Evolutionary conservation across 768 basidiomycete genomes (phyloP), one percentile per base, ranked within the genome.

Genomic region (Trametes maxima): DNA sequence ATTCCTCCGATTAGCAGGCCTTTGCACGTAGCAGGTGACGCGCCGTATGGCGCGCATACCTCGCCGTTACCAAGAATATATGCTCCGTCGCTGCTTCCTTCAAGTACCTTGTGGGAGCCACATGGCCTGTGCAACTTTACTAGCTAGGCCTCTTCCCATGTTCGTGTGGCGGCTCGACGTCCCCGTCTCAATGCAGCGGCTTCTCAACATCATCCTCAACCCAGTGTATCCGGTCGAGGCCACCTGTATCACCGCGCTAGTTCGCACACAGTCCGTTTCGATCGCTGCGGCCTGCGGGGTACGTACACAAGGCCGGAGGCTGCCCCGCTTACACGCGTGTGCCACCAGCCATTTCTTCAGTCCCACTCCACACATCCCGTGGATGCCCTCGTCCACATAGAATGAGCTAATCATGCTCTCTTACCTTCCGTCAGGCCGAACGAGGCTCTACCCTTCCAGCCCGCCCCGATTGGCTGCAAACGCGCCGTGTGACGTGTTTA

Each of bases 291-390:
- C 19, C 54, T 55, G 43, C 43, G 43, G 43, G 21, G 28, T 14
- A n/a, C 43, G 54, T 21, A 17, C 40, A 47, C 13, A 40, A 45
- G 54, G 14, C 54, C 45, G 21, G 28, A 51, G 19, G 19, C 54
- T 11, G 21, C 16, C 54, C 43, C 19, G 54, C 48, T 50, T 8
- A 58, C 57, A 28, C 42, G 22, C 42, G 57, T 50, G 48, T 37
- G 25, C 48, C 17, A 33, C 46, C 40, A 17, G 24, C 4, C 25
- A 5, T 16, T 25, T 10, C 19, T 40, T 21, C 22, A 40, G 21
- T 57, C 56, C 28, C 56, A 57, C 56, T 39, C 47, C 56, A 47
- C 56, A 49, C 36, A 11, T 10, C 56, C 12, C 48, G 57, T 58
- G 57, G 49, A 28, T 46, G 7, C 22, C 24, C n/a, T 39, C 19